Evolutionary conservation across 768 basidiomycete genomes (phyloP).

Genomic region (Myochromella boudieri): DNA sequence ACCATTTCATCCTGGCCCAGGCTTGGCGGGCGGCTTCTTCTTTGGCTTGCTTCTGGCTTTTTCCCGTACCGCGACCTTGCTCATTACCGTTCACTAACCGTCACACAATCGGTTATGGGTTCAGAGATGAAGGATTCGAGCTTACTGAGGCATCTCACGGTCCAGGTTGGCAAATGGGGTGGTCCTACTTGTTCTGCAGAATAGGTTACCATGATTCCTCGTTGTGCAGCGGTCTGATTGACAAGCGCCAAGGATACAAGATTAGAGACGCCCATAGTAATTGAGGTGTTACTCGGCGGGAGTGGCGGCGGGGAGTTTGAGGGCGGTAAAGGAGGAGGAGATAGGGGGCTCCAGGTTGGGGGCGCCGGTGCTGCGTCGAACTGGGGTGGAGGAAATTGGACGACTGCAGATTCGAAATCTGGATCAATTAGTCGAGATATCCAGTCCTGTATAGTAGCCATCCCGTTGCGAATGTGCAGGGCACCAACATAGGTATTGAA

Average conservation of each 20-base stretch:
- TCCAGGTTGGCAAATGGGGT: constrained; percentile 57
- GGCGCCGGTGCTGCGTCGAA: constrained; percentile 7
- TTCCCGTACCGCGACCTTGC: constrained; percentile 50
- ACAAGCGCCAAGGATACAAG: constrained; percentile 46
- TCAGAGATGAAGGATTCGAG: not conserved
- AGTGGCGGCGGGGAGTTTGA: constrained; percentile 33
- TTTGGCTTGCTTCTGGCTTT: constrained; percentile 66
- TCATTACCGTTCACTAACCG: constrained; percentile 50
- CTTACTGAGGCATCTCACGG: constrained; percentile 53
- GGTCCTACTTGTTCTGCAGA: constrained; percentile 46
- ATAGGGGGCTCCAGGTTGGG: constrained; percentile 9
- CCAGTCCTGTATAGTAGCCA: constrained; percentile 51
- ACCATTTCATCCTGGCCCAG: constrained; percentile 54
- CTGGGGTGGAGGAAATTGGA: constrained; percentile 12
- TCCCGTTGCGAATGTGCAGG: constrained; percentile 58
- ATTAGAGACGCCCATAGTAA: constrained; percentile 13
- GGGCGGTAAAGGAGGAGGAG: constrained; percentile 25
- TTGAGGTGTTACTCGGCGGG: constrained; percentile 21
- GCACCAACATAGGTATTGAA: constrained; percentile 68
- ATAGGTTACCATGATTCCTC: constrained; percentile 44
- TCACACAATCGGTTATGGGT: constrained; percentile 3
- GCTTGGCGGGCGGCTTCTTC: constrained; percentile 67
- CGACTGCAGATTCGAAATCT: constrained; percentile 18
- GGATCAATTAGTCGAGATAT: constrained; percentile 58
- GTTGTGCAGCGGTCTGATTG: constrained; percentile 54